Evolutionary conservation across 108 stramenopile species (phyloP).

Genomic region (Fragilaria crotonensis): DNA sequence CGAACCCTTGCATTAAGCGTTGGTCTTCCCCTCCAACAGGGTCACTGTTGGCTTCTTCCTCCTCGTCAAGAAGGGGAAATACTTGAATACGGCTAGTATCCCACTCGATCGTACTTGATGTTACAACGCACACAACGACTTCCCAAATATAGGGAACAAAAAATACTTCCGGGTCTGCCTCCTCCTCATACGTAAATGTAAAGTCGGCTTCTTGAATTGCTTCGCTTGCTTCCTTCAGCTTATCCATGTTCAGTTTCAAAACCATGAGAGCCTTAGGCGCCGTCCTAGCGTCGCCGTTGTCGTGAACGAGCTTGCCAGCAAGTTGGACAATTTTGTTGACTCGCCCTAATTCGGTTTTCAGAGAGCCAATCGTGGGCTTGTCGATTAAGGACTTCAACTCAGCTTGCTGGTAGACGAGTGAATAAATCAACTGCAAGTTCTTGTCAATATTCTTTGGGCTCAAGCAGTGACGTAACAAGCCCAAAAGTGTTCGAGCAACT

Average conservation of each 20-base stretch:
- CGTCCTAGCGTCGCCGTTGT: constrained; percentile 34
- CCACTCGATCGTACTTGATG: constrained; percentile 63
- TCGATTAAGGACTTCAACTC: constrained; percentile 20
- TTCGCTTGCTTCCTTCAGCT: constrained; percentile 12
- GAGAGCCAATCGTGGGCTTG: constrained; percentile 20
- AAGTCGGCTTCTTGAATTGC: constrained; percentile 27
- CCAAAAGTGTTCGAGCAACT: constrained; percentile 54
- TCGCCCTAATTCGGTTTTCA: constrained; percentile 15
- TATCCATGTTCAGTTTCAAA: constrained; percentile 26
- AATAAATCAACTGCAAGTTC: constrained; percentile 71
- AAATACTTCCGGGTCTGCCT: constrained; percentile 72
- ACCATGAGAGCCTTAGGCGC: constrained; percentile 47
- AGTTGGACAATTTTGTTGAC: constrained; percentile 29
- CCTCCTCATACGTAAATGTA: constrained; percentile 78
- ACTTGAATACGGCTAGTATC: constrained; percentile 47
- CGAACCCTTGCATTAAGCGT: neutral
- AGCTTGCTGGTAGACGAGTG: constrained; percentile 60
- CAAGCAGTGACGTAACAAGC: constrained; percentile 50
- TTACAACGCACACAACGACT: constrained; percentile 50
- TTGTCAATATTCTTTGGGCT: constrained; percentile 46
- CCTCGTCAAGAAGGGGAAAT: constrained; percentile 46
- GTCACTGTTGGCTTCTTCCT: constrained; percentile 6
- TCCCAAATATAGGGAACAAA: constrained; percentile 79
- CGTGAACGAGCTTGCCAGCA: constrained; percentile 41
- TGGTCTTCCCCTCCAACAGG: neutral